Conservation (phyloP, 1,139 yeast genomes). For the Yamadazyma aaseri region DNA sequence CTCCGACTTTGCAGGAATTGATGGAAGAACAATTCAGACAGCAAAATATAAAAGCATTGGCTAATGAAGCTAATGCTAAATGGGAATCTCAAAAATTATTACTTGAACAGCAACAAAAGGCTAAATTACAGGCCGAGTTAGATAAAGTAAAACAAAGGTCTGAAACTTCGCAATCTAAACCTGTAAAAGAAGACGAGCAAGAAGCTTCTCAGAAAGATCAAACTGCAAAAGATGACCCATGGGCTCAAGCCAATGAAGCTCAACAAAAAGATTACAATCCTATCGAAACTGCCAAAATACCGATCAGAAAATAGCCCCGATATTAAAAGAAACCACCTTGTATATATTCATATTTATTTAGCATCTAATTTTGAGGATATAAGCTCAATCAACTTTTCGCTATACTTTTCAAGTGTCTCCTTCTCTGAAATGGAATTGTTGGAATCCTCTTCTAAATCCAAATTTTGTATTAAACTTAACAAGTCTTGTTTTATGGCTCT, state of each 20-base stretch:
- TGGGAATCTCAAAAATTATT: slow-evolving; percentile 48
- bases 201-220: not conserved
- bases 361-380: slow-evolving; percentile 10
- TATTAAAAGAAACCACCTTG: not conserved
- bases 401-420: slow-evolving; percentile 28
- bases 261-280: slow-evolving; percentile 26
- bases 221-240: slow-evolving; percentile 23
- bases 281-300: slow-evolving; percentile 28
- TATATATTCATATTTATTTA: no score
- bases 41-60: slow-evolving; percentile 52
- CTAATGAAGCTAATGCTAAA: slow-evolving; percentile 58
- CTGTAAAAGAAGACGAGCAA: not conserved
- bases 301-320: slow-evolving; percentile 9
- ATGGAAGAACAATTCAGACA: slow-evolving; percentile 58
- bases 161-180: slow-evolving; percentile 2
- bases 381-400: slow-evolving; percentile 26
- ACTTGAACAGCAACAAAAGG: slow-evolving; percentile 32
- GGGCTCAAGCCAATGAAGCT: slow-evolving; percentile 38
- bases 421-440: not conserved
- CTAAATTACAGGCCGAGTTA: slow-evolving; percentile 35
- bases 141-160: slow-evolving; percentile 20
- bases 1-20: slow-evolving; percentile 66
- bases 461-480: not conserved
- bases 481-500: not conserved
- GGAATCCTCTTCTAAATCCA: not conserved